Evolutionary conservation across 768 basidiomycete genomes (phyloP).

Genomic region (Kwoniella dendrophila): DNA sequence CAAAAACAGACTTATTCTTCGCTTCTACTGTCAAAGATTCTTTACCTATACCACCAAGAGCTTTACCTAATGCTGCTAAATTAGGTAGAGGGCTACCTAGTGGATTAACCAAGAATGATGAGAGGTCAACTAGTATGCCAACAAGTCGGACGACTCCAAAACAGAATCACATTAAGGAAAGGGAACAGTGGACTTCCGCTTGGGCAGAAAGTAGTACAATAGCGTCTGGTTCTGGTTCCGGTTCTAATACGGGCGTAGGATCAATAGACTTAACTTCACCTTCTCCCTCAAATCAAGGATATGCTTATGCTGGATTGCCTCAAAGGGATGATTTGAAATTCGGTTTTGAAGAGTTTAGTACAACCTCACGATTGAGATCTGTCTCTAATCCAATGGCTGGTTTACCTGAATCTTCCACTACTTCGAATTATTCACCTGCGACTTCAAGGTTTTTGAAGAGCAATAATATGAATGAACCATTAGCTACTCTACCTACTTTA

Average conservation of each 20-base stretch:
- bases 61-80: conserved; percentile 26
- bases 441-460: conserved; percentile 14
- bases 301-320: conserved; percentile 5
- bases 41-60: conserved; percentile 49
- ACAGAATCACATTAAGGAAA: background rate
- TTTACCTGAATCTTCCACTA: background rate
- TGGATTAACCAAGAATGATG: conserved; percentile 6
- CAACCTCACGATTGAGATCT: conserved; percentile 14
- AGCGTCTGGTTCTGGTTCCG: background rate
- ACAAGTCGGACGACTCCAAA: background rate
- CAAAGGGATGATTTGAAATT: background rate
- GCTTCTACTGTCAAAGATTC: conserved; percentile 26
- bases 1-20: conserved; percentile 54
- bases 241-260: background rate
- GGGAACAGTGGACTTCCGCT: background rate
- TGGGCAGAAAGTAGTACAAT: conserved; percentile 18
- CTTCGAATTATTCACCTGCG: conserved; percentile 5
- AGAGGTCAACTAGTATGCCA: conserved; percentile 13
- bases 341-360: conserved; percentile 13
- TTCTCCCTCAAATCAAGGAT: conserved; percentile 13
- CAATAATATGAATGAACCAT: conserved; percentile 6
- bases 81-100: conserved; percentile 33
- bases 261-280: conserved; percentile 22
- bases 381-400: conserved; percentile 7
- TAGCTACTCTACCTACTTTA: conserved; percentile 18